Conservation (phyloP, 139 green algal species). For the Haematococcus sp. region DNA sequence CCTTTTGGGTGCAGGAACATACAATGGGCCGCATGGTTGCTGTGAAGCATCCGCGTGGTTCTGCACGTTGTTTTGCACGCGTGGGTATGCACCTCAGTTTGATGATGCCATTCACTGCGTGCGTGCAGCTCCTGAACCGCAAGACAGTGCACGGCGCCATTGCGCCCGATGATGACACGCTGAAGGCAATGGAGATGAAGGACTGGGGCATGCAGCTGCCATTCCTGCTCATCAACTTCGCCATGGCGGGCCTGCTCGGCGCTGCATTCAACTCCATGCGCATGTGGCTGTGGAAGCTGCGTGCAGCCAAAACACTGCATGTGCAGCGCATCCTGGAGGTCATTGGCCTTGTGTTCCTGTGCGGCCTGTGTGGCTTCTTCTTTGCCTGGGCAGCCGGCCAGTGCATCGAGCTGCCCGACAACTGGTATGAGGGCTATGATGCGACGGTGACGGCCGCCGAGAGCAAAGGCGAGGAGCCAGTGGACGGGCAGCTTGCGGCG, state of each 20-base stretch:
- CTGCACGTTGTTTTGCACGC: no score
- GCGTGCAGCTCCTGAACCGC: conserved; percentile 3
- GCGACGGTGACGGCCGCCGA: no score
- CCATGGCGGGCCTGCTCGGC: conserved; percentile 67
- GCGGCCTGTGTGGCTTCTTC: conserved; percentile 47
- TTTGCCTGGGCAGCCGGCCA: conserved; percentile 43
- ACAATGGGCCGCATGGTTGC: no score
- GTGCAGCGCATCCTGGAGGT: conserved; percentile 47
- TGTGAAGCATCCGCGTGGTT: no score
- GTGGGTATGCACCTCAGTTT: no score
- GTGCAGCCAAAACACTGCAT: conserved; percentile 40
- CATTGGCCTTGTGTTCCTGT: conserved; percentile 48
- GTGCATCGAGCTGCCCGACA: conserved; percentile 37
- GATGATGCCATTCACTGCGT: no score
- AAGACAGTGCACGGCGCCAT: conserved; percentile 9
- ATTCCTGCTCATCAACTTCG: conserved; percentile 65
- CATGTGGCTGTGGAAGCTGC: conserved; percentile 57
- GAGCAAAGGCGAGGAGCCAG: no score
- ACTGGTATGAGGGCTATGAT: conserved; percentile 23
- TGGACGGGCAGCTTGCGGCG: no score
- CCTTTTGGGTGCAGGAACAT: no score
- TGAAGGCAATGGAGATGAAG: conserved; percentile 52
- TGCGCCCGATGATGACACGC: conserved; percentile 14
- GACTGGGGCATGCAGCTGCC: conserved; percentile 78
- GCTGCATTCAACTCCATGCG: conserved; percentile 75